Evolutionary conservation across 108 stramenopile species (phyloP).

Genomic region (Thalassiosira profunda): DNA sequence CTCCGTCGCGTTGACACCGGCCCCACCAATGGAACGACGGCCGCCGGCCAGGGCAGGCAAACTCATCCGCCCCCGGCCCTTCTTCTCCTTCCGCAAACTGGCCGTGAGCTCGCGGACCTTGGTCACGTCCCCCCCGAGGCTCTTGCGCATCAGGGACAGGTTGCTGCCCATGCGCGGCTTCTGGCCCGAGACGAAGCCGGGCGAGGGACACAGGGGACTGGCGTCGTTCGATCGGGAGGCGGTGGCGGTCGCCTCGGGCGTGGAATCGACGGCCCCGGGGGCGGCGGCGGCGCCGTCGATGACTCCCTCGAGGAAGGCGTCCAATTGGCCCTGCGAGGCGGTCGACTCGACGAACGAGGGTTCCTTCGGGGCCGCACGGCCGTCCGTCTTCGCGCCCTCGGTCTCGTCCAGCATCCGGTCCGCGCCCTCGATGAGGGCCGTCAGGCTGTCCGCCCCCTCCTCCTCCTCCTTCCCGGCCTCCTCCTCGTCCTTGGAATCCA

Average conservation of each 20-base stretch:
- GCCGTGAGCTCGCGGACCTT: constrained; percentile 43
- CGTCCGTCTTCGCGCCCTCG: neutral
- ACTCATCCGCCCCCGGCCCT: constrained; percentile 13
- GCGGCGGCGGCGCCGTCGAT: neutral
- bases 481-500: no score
- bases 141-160: constrained; percentile 23
- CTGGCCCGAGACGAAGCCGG: constrained; percentile 41
- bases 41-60: constrained; percentile 14
- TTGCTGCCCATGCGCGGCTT: constrained; percentile 13
- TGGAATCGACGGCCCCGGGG: neutral
- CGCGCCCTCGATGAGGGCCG: no score
- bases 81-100: constrained; percentile 34
- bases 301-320: constrained; percentile 2
- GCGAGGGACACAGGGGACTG: constrained; percentile 33
- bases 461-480: no score
- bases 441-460: no score
- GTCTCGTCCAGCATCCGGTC: neutral
- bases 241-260: neutral
- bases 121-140: constrained; percentile 30
- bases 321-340: constrained; percentile 16
- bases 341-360: constrained; percentile 24
- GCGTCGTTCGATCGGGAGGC: no score
- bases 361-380: neutral
- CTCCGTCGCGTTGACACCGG: neutral
- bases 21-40: neutral